Conservation (phyloP, 2,329 filamentous ascomycete species). For the Penicillium corylophilum region DNA sequence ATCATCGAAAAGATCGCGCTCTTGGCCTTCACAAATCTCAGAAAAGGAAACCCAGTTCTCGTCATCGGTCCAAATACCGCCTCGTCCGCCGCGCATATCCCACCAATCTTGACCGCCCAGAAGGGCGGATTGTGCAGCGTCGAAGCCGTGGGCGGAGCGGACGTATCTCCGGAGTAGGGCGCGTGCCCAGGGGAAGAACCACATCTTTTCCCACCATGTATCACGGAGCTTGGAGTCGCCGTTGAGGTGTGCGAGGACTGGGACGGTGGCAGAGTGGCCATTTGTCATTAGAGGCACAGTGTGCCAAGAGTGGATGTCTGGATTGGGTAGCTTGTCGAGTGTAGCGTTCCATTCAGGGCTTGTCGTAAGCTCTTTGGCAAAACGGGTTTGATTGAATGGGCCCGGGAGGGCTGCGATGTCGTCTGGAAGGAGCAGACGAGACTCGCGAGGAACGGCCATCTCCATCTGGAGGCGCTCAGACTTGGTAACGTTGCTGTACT, state of each 20-base stretch:
- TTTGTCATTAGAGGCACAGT: constrained; percentile 49
- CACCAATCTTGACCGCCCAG: constrained; percentile 50
- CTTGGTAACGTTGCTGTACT: constrained; percentile 38
- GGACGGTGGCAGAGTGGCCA: constrained; percentile 48
- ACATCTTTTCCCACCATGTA: constrained; percentile 48
- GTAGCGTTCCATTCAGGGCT: constrained; percentile 36
- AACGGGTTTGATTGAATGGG: constrained; percentile 36
- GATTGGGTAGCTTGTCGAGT: constrained; percentile 46
- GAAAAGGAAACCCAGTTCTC: constrained; percentile 51
- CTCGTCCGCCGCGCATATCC: constrained; percentile 53
- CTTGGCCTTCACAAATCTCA: constrained; percentile 48
- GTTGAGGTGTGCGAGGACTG: constrained; percentile 46
- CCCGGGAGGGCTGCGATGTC: constrained; percentile 34
- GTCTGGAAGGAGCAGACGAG: constrained; percentile 38
- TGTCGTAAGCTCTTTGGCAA: constrained; percentile 26
- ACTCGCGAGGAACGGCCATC: constrained; percentile 38
- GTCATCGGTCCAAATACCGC: constrained; percentile 55
- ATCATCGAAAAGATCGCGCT: constrained; percentile 50
- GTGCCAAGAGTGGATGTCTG: constrained; percentile 43
- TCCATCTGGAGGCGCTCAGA: constrained; percentile 37
- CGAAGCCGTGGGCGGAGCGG: constrained; percentile 43
- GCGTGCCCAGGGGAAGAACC: constrained; percentile 50
- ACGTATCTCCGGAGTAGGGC: constrained; percentile 52
- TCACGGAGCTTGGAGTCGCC: constrained; percentile 33
- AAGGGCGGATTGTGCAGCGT: constrained; percentile 45